Conservation (phyloP, 805 yeast species). For the Monosporozyma servazzii region DNA sequence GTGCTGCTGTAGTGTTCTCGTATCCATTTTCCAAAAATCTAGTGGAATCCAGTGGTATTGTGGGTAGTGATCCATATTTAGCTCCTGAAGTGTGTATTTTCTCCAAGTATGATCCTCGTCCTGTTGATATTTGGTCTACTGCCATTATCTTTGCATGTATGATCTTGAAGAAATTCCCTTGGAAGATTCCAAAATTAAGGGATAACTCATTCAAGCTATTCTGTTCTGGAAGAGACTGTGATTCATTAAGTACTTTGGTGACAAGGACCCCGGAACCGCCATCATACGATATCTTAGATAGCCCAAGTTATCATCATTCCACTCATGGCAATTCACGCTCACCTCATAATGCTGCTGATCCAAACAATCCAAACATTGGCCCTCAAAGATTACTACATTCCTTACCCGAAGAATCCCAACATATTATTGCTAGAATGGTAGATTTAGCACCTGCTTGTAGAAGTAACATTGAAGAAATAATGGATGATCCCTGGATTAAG, state of each 20-base stretch:
- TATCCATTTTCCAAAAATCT: conserved; percentile 72
- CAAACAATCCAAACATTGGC: conserved; percentile 63
- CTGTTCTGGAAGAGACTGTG: conserved; percentile 63
- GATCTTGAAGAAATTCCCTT: conserved; percentile 85
- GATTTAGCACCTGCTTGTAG: conserved; percentile 81
- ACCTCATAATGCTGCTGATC: conserved; percentile 27
- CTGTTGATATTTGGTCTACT: conserved; percentile 89
- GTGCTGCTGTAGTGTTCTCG: conserved; percentile 83
- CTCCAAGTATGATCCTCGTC: conserved; percentile 78
- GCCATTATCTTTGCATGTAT: conserved; percentile 89
- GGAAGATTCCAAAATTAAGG: conserved; percentile 81
- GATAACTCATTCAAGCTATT: conserved; percentile 80
- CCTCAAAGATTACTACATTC: conserved; percentile 64
- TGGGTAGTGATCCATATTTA: conserved; percentile 81
- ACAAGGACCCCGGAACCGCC: conserved; percentile 45
- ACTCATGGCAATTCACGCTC: conserved; percentile 6
- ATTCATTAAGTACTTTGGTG: conserved; percentile 53
- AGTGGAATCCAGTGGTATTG: conserved; percentile 74
- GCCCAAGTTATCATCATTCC: not conserved
- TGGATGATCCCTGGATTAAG: conserved; percentile 60
- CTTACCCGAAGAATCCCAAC: conserved; percentile 58
- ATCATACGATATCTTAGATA: conserved; percentile 20
- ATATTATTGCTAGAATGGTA: conserved; percentile 66
- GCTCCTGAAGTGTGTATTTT: conserved; percentile 89
- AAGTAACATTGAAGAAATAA: conserved; percentile 69